Evolutionary conservation across 441 rosid species (phyloP), one percentile per base, ranked within the genome.

Genomic region (Rhodomyrtus psidioides): DNA sequence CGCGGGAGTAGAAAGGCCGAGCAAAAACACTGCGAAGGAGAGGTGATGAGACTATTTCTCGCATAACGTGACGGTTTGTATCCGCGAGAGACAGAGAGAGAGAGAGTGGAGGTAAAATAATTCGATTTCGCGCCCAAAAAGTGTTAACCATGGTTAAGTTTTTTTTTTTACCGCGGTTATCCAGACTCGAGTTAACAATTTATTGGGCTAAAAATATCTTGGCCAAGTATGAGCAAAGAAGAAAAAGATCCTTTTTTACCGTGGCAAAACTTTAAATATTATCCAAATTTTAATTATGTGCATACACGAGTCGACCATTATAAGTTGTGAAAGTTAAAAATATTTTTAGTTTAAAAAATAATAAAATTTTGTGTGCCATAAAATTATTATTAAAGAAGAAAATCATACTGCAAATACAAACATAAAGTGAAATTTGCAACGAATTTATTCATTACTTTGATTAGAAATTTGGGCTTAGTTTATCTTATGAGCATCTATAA

Each of bases 91-190:
- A 34, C 26, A 46, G 49, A 39, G 24, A 34, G 49, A 46, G 49
- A 39, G 49, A 39, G 79, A 9, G 26, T 70, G 79, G 79, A 70
- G 79, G 79, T 70, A 70, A 70, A 70, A 39, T 21, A 14, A 39
- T 70, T 70, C 13, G 79, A 46, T 70, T 70, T 70, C 79, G 49
- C 79, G 79, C 79, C 79, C 12, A 70, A 70, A 70, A 21, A 9
- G 16, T 13, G 21, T 3, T 70, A 39, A 70, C 79, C 51, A 6
- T 44, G 79, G 79, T 70, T 39, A 39, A 39, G 23, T 3, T 12
- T 8, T 21, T 12, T 7, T 21, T 39, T 70, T 70, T 12, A 39
- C 79, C 79, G 0, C 79, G 49, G 79, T 70, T 10, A 34, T 39
- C 1, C 76, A 1, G 44, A 30, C 14, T 2, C 23, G 75, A 30